Percentiles rank a stretch among this genome's conserved stretches.
Evolutionary conservation across 2,329 filamentous ascomycete genomes (phyloP).

Genomic region (Fusarium nurragi): DNA sequence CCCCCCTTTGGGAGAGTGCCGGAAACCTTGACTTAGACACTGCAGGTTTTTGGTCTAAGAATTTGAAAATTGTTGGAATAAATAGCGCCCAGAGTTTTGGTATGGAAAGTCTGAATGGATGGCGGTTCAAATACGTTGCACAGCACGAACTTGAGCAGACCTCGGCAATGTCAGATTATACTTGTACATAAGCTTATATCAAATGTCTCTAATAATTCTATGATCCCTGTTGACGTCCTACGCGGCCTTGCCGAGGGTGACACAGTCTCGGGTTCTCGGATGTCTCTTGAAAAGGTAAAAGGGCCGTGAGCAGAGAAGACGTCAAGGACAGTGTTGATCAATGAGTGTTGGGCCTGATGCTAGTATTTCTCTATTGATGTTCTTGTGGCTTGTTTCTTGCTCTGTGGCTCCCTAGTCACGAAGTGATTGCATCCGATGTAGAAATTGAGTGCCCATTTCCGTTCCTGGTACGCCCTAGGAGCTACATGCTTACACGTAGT

Average conservation of each 20-base stretch:
- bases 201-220: not conserved
- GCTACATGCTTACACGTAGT: no score
- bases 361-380: no score
- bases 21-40: not conserved
- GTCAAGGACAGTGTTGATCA: accelerated
- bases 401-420: no score
- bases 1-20: not conserved
- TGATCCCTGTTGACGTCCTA: not conserved
- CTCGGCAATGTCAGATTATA: not conserved
- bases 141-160: not conserved
- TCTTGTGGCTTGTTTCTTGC: no score
- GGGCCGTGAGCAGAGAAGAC: not conserved
- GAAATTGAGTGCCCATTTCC: not conserved
- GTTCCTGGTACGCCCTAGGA: not conserved
- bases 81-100: not conserved
- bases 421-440: no score
- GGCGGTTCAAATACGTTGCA: not conserved
- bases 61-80: not conserved
- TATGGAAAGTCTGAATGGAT: not conserved
- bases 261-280: not conserved
- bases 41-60: not conserved
- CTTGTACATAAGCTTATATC: not conserved
- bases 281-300: not conserved
- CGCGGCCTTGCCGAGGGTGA: not conserved
- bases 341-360: no score